A percentile compares a stretch with the other conserved stretches of the same genome.
These are phyloP conservation scores for Peniophora sp. DNA, from an alignment of 1,284 basidiomycete genomes.

Conservation along the genomic window DNA sequence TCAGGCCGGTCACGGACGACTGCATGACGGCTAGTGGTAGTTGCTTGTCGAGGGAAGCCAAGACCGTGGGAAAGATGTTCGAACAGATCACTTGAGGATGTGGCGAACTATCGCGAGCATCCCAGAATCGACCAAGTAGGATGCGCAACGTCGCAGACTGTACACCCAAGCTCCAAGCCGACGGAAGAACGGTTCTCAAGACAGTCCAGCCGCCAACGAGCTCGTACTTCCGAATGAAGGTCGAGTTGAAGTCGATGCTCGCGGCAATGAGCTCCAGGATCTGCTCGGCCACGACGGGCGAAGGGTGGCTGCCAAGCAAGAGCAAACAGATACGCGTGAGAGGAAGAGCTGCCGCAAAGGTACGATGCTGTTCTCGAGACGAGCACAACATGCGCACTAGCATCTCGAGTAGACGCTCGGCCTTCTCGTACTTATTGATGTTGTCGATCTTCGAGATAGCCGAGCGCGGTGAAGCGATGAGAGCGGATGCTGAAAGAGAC, in stretches of 20 bases:
- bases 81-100: constrained; percentile 42
- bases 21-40: constrained; percentile 15
- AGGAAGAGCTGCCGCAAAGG: constrained; percentile 63
- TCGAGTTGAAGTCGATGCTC: constrained; percentile 41
- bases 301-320: constrained; percentile 62
- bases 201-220: constrained; percentile 69
- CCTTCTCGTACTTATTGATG: constrained; percentile 41
- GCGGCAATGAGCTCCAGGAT: constrained; percentile 54
- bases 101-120: constrained; percentile 9
- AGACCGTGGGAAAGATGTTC: constrained; percentile 60
- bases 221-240: constrained; percentile 69
- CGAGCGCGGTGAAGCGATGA: constrained; percentile 44
- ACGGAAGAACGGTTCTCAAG: constrained; percentile 56
- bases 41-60: constrained; percentile 46
- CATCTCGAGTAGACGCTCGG: constrained; percentile 52
- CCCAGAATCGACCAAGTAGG: constrained; percentile 33
- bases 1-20: constrained; percentile 1
- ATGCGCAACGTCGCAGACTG: constrained; percentile 59
- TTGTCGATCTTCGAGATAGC: constrained; percentile 46
- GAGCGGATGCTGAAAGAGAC: constrained; percentile 15
- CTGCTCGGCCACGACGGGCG: constrained; percentile 48
- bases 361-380: constrained; percentile 40
- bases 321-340: constrained; percentile 67
- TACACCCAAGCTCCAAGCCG: constrained; percentile 58
- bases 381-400: constrained; percentile 51